Base-by-base conservation (phyloP, 805 yeast species). In the Zygosaccharomyces bailii region DNA sequence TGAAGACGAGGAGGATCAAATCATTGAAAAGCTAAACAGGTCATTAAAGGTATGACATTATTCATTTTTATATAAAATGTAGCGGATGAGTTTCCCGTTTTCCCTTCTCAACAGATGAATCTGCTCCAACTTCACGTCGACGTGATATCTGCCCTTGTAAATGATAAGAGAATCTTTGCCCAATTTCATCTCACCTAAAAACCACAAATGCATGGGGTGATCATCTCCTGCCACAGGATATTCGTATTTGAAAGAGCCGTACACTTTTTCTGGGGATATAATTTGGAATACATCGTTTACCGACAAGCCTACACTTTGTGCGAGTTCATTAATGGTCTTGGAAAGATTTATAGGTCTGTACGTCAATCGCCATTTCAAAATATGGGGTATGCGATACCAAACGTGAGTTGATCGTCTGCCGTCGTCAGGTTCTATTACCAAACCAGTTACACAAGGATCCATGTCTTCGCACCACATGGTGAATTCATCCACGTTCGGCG, bases 381-480 rank as follows among this genome's bases (percentile, higher is more conserved):
- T 32, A 23, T 43, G 49, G 1, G 61, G 63, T 2, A 61, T 34
- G 14, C 46, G 43, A 41, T 60, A 51, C 66, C 66, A 63, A 7
- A 42, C 39, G 37, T 51, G 51, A 10, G 39, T 43, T 10, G 46
- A 41, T 6, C 46, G 35, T 18, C 48, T 46, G 11, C 34, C 35
- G n/a, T 48, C 46, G 16, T 51, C 40, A 16, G 59, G 59, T 25
- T 43, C 54, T 3, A 61, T 36, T 6, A 50, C 43, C 7, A 61
- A 21, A 11, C 66, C 66, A 24, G 53, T 55, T 5, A 63, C 50
- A 27, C 62, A 56, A 4, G 62, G 61, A 23, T 57, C 58, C 35
- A 54, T 57, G 32, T 63, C 65, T 36, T 62, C 61, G 31, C 61
- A 53, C 68, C 67, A 62, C 20, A 64, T 48, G 17, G 51, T 48